These are phyloP conservation scores for Venturia oleaginea DNA, from an alignment of 2,329 filamentous ascomycete genomes.

Conservation along the genomic window DNA sequence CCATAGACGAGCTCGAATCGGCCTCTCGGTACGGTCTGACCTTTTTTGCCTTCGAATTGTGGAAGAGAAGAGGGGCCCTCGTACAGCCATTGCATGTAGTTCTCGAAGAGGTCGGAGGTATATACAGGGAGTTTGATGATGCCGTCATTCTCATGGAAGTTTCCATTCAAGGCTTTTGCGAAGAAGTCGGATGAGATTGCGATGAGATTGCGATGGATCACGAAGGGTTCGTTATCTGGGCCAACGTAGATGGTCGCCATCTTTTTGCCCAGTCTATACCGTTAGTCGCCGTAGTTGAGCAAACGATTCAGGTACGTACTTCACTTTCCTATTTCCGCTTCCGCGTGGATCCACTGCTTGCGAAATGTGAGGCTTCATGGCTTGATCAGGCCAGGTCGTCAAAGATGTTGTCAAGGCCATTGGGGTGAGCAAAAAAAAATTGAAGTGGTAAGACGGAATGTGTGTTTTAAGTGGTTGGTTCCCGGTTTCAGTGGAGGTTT, in stretches of 20 bases:
- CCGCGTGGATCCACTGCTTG: neutral
- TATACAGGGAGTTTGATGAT: neutral
- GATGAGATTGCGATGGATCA: neutral
- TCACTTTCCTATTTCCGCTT: neutral
- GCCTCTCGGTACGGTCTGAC: neutral
- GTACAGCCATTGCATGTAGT: conserved; percentile 3
- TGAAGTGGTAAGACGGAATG: neutral
- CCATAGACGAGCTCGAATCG: neutral
- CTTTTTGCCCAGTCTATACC: neutral
- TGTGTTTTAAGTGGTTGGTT: neutral
- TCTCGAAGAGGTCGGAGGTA: neutral
- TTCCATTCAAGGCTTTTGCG: neutral
- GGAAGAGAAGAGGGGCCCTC: neutral
- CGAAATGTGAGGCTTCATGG: neutral
- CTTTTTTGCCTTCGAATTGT: neutral
- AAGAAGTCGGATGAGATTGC: neutral
- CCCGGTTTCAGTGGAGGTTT: neutral
- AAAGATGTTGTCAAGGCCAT: neutral
- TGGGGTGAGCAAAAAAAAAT: neutral
- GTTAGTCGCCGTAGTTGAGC: neutral
- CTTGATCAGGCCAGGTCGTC: neutral
- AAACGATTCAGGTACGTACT: neutral
- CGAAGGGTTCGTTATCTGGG: neutral
- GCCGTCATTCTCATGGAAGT: neutral
- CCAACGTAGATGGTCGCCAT: neutral